Evolutionary conservation across 2,329 filamentous ascomycete genomes (phyloP).

Genomic region (Penicillium sp.): DNA sequence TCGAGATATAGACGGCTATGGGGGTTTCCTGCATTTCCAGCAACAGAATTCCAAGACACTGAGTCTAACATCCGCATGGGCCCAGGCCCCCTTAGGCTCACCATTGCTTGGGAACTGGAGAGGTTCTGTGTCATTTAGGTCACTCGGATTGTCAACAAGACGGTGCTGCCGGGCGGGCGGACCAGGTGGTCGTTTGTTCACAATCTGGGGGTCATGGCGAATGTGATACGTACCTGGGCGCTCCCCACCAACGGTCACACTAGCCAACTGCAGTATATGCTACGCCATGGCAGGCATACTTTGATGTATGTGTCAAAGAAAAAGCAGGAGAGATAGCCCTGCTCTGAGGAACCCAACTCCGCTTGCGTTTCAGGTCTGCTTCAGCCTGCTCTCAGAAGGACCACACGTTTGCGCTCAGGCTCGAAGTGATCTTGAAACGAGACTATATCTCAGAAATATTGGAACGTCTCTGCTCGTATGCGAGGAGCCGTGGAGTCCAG

Average conservation of each 20-base stretch:
- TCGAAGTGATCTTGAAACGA: conserved; percentile 46
- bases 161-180: conserved; percentile 42
- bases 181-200: conserved; percentile 43
- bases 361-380: conserved; percentile 66
- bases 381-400: conserved; percentile 66
- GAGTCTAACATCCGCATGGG: conserved; percentile 66
- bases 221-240: conserved; percentile 33
- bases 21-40: conserved; percentile 55
- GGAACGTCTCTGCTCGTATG: conserved; percentile 44
- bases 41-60: conserved; percentile 62
- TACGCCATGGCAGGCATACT: conserved; percentile 61
- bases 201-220: conserved; percentile 37
- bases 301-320: conserved; percentile 55
- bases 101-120: conserved; percentile 58
- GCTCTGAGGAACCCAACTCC: conserved; percentile 53
- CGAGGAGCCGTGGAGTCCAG: conserved; percentile 33
- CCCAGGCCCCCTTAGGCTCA: conserved; percentile 63
- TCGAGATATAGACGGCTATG: conserved; percentile 57
- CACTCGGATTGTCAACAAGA: conserved; percentile 56
- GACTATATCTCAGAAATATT: conserved; percentile 43
- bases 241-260: not conserved
- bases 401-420: conserved; percentile 57
- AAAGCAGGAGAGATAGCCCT: conserved; percentile 58
- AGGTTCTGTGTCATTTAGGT: conserved; percentile 62
- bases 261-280: conserved; percentile 47